Base-by-base conservation (phyloP, 768 basidiomycete genomes). In the Boletus fagicola region DNA sequence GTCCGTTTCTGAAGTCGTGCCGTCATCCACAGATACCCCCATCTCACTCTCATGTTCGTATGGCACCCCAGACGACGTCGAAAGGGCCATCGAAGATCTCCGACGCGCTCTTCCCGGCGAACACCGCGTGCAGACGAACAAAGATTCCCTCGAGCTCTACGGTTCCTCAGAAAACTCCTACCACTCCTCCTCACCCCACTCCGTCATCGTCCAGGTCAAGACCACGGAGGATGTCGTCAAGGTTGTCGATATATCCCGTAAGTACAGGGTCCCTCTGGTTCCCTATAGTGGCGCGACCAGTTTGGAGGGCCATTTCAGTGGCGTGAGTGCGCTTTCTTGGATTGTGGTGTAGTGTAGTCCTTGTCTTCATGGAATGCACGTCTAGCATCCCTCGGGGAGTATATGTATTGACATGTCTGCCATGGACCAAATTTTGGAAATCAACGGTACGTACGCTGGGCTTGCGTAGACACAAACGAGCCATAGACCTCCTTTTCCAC, bases 221-320 rank as follows among this genome's bases (percentile, higher is more conserved):
- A 83, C 76, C 53, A 96, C 94, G 0, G 84, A 86, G 53, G 94
- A 97, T 66, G 92, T 97, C 2, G 86, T 92, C 54, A 80, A 83
- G 57, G 77, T 92, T 49, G 86, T 97, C 57, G 82, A 88, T 56
- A 82, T 93, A 42, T 85, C 94, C 1, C 77, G 81, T 44, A 85
- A 85, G 68, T 87, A 85, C 69, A 77, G 77, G 47, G 77, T 96
- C 36, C 94, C 94, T 3, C 79, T 96, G 26, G 84, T 84, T 18
- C 84, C 92, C 3, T 94, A 87, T 65, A 85, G 88, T 48, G 94
- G 92, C 2, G 93, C 90, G 12, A 96, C 92, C 0, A 88, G 86
- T 65, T 77, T 95, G 13, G 94, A 96, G 68, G 92, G 92, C 0
- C 92, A 96, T 73, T 91, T 87, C 59, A 83, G 83, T 48, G 89